Base-by-base conservation (phyloP, 2,329 filamentous ascomycete genomes). In the Pseudocercospora macadamiae region DNA sequence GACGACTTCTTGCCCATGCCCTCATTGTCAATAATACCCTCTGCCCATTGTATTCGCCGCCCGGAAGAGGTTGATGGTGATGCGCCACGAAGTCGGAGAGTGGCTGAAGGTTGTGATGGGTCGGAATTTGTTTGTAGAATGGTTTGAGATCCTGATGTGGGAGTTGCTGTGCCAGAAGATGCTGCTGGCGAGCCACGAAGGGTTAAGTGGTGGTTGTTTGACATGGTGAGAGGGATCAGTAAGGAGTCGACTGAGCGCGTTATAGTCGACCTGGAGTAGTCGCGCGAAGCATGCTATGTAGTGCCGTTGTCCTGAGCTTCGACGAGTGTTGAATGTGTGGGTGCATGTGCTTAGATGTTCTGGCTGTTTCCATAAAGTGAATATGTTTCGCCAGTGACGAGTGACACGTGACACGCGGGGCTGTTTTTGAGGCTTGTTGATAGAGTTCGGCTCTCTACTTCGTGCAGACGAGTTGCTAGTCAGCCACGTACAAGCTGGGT, bases 21-120 rank as follows among this genome's bases (percentile, higher is more conserved):
- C 76, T 99, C 95, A 71, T 99, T 99, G 76, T 99, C 93, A 2
- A 99, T 82, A 5, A 97, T 93, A 70, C 91, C 89, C 70, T 95
- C 90, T 5, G 91, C 91, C 95, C 95, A 99, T 74, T 90, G 88
- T 56, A 99, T 95, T 49, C 86, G 86, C 53, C 88, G 82, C 16
- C 79, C 74, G 54, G 78, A 71, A 14, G 71, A 66, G 0, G 75
- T 71, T 55, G 74, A 72, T 16, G 64, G 60, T 5, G 59, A 56
- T 10, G 66, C 64, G 48, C 75, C 77, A 54, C 79, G 76, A 7
- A 82, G 71, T 36, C 71, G 72, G 5, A 75, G 68, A 8, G 73
- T 74, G 14, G 60, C 67, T 34, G 68, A 67, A 32, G 69, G 70
- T n/a, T 57, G 58, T 19, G 68, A 64, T 8, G 68, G 64, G 19